These are phyloP conservation scores for Capsicum pubescens DNA, from an alignment of 257 asterid genomes.

Conservation along the genomic window DNA sequence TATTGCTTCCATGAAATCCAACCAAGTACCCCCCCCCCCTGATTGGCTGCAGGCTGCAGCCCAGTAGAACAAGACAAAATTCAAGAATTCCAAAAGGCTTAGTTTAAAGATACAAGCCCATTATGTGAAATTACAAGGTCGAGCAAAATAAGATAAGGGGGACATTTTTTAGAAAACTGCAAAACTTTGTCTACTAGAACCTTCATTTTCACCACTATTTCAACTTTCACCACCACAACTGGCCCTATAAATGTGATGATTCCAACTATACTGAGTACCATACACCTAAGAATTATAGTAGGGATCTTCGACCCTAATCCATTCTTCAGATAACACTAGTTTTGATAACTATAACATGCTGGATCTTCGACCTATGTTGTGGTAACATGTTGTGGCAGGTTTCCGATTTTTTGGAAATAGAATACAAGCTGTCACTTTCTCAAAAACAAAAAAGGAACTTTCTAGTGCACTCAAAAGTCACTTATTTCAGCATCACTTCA, in stretches of 20 bases:
- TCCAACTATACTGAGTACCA: too few species aligned
- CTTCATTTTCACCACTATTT: too few species aligned
- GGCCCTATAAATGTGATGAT: too few species aligned
- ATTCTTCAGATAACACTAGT: too few species aligned
- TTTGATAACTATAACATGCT: neutral
- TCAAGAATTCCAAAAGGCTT: neutral
- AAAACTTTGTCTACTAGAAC: neutral
- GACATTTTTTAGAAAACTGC: neutral
- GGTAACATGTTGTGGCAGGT: too few species aligned
- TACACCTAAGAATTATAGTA: too few species aligned
- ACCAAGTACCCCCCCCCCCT: neutral
- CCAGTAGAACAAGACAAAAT: neutral
- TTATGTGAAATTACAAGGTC: neutral
- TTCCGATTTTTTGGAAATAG: too few species aligned
- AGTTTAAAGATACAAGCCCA: slow-evolving; percentile 12
- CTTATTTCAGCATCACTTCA: neutral
- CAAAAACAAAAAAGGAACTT: too few species aligned
- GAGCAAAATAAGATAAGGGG: slow-evolving; percentile 8
- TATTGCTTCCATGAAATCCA: neutral
- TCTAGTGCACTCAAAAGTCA: neutral
- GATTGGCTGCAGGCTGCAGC: neutral
- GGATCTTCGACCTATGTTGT: too few species aligned
- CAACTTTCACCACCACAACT: too few species aligned
- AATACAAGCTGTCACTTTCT: too few species aligned
- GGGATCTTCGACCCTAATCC: too few species aligned